Percentiles rank a stretch among this genome's conserved stretches.
Conservation (phyloP, 176 grass and related monocot genomes). For the Oryza meridionalis region DNA sequence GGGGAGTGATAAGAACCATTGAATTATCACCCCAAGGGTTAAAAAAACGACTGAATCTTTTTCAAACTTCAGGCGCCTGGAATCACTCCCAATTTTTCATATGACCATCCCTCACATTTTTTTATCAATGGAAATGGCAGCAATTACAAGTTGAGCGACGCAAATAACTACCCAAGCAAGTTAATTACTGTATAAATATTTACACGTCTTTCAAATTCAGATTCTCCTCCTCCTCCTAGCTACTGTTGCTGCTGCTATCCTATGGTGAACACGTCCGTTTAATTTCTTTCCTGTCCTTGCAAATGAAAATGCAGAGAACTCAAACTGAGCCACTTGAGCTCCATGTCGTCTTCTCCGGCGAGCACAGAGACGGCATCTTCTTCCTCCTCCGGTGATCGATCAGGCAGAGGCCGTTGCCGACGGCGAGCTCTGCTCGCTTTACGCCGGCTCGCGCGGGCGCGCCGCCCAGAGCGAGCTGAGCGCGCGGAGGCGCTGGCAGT, state of each 20-base stretch:
- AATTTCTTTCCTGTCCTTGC: background rate
- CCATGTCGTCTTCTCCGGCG: background rate
- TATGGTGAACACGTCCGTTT: background rate
- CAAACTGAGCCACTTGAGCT: background rate
- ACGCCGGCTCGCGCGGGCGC: slow-evolving; percentile 59
- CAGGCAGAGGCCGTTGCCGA: background rate
- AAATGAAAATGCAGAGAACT: slow-evolving; percentile 12
- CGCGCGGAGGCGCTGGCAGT: slow-evolving; percentile 67
- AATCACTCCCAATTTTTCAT: background rate
- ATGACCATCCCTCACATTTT: background rate
- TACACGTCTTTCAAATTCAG: background rate
- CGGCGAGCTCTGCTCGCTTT: background rate
- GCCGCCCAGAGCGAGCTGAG: slow-evolving; percentile 81
- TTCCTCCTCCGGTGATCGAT: background rate
- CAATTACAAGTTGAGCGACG: background rate
- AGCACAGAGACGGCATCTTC: background rate
- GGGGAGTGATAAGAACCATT: too few relatives aligned
- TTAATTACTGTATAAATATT: slow-evolving; percentile 17
- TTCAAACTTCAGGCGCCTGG: too few relatives aligned
- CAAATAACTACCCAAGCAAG: background rate
- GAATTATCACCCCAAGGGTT: too few relatives aligned
- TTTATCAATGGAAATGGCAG: background rate
- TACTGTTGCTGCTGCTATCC: background rate
- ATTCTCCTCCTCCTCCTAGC: background rate
- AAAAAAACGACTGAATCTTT: too few relatives aligned